A percentile compares a stretch with the other conserved stretches of the same genome.
Evolutionary conservation across 108 stramenopile genomes (phyloP).

Genomic region (Seminavis robusta): DNA sequence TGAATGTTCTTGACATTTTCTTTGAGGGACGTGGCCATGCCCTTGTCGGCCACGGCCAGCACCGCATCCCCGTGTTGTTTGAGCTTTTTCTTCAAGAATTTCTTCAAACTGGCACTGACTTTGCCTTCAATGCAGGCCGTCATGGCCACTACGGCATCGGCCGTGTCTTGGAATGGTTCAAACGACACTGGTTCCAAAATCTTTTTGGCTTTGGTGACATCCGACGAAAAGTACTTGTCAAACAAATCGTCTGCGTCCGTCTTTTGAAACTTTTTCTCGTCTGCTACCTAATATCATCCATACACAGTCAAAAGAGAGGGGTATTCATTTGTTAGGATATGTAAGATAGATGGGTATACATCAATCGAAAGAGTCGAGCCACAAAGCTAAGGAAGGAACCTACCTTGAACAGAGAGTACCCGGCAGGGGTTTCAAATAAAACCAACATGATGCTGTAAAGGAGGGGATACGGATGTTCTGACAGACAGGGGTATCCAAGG

Average conservation of each 20-base stretch:
- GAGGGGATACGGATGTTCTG: too few species aligned
- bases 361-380: not conserved
- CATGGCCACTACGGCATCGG: constrained; percentile 96
- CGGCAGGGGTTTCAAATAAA: constrained; percentile 98
- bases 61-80: constrained; percentile 79
- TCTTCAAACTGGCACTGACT: constrained; percentile 90
- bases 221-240: constrained; percentile 88
- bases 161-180: constrained; percentile 95
- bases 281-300: constrained; percentile 36
- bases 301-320: not conserved
- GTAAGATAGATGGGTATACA: not conserved
- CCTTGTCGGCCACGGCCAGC: constrained; percentile 93
- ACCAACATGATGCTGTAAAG: constrained; percentile 81
- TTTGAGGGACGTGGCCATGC: constrained; percentile 88
- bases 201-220: constrained; percentile 69
- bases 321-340: not conserved
- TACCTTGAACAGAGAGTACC: constrained; percentile 99
- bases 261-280: constrained; percentile 89
- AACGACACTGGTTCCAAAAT: constrained; percentile 89
- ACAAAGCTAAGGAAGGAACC: constrained; percentile 7
- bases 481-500: too few species aligned
- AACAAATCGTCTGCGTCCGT: constrained; percentile 80
- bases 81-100: constrained; percentile 95
- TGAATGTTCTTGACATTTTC: constrained; percentile 55
- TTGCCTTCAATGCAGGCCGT: constrained; percentile 93